A percentile compares a stretch with the other conserved stretches of the same genome.
Conservation (phyloP, 768 basidiomycete species). For the Dacryopinax spathularia region DNA sequence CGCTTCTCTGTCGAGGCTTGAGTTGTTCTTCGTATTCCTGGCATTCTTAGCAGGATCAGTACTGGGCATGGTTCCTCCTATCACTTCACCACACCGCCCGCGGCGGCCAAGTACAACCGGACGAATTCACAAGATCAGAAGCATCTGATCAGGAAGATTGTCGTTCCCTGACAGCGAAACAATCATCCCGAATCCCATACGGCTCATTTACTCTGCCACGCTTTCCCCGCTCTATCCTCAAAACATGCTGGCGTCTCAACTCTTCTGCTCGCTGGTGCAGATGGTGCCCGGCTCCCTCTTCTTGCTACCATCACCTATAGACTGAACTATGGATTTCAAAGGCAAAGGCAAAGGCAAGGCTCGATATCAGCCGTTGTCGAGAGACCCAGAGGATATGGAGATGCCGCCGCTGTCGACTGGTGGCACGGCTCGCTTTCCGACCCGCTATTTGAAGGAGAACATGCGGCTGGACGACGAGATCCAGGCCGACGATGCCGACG, state of each 20-base stretch:
- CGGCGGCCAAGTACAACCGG: no score
- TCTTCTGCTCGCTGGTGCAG: background rate
- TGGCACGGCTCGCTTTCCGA: background rate
- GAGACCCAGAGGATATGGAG: background rate
- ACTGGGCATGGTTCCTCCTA: no score
- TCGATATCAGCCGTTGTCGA: background rate
- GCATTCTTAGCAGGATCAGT: no score
- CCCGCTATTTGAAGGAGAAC: background rate
- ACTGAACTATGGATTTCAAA: background rate
- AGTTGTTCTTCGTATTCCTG: no score
- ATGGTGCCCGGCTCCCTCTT: background rate
- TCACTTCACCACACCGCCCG: no score
- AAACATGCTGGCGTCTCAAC: background rate
- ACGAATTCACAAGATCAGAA: background rate
- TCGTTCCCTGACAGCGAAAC: background rate
- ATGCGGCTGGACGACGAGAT: background rate
- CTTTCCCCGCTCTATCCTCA: background rate
- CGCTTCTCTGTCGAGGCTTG: no score
- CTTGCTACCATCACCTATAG: background rate
- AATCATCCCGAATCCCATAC: background rate
- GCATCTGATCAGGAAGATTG: background rate
- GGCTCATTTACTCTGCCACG: background rate
- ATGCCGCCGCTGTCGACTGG: background rate
- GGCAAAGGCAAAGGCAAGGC: constrained; percentile 3
- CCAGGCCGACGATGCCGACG: background rate